Conservation (phyloP, 441 rosid species). For the Brassica hybrid region DNA sequence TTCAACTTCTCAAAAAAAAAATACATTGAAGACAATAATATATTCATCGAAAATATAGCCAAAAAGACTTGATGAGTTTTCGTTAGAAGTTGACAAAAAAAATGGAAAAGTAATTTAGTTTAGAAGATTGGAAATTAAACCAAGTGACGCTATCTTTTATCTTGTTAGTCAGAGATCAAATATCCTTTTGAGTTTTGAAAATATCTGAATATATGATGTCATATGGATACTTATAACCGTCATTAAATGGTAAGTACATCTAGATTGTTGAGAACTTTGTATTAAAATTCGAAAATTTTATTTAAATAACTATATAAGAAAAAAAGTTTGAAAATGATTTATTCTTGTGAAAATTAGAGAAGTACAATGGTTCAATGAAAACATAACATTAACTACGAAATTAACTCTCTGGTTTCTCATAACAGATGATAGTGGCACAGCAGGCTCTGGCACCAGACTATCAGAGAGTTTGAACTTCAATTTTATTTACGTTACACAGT, state of each 20-base stretch:
- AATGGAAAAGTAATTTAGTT: background rate
- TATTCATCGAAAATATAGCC: background rate
- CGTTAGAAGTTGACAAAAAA: background rate
- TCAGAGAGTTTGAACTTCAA: background rate
- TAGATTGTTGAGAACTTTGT: background rate
- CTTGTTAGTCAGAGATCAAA: background rate
- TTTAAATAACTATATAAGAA: background rate
- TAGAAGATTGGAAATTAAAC: background rate
- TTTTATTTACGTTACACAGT: background rate
- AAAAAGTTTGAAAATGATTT: background rate
- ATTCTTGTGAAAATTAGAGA: background rate
- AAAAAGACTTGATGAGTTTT: background rate
- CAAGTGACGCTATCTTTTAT: background rate
- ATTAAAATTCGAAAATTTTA: background rate
- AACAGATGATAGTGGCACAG: background rate
- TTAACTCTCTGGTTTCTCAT: background rate
- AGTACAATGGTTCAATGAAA: background rate
- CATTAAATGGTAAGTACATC: background rate
- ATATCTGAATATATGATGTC: background rate
- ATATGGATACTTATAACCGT: background rate
- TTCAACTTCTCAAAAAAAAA: background rate
- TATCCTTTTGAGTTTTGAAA: background rate
- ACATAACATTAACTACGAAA: background rate
- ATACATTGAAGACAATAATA: background rate
- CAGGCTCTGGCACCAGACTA: background rate